Percentiles rank a stretch among this genome's conserved stretches.
These are phyloP conservation scores for Cutaneotrichosporon spelunceum DNA, from an alignment of 1,284 basidiomycete species.

Conservation along the genomic window DNA sequence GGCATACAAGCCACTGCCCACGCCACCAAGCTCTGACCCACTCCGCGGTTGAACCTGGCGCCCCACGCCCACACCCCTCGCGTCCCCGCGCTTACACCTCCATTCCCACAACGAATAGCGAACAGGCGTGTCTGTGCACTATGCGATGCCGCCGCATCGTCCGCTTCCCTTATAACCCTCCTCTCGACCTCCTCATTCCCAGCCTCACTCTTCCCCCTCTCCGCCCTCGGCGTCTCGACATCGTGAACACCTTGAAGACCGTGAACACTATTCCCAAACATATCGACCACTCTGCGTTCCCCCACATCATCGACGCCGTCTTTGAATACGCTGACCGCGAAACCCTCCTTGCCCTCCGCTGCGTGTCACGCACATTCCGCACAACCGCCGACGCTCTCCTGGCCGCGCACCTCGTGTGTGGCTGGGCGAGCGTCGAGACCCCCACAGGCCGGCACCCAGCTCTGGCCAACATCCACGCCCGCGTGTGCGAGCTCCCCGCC, in stretches of 20 bases:
- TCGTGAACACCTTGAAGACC: not conserved
- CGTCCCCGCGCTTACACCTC: not conserved
- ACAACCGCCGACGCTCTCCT: conserved; percentile 4
- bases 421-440: conserved; percentile 1
- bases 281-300: conserved; percentile 8
- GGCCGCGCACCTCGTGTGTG: conserved; percentile 3
- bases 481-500: not conserved
- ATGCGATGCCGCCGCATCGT: not conserved
- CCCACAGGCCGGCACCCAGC: not conserved
- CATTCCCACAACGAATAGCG: not conserved
- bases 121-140: not conserved
- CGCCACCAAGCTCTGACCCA: not conserved
- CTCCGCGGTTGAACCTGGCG: not conserved
- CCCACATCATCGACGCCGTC: conserved; percentile 9
- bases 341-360: conserved; percentile 1
- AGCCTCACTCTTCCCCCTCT: not conserved
- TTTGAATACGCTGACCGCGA: conserved; percentile 1
- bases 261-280: not conserved
- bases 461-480: not conserved
- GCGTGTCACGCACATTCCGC: conserved; percentile 6
- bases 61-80: not conserved
- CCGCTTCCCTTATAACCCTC: not conserved
- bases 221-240: not conserved
- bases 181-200: not conserved
- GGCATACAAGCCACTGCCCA: not conserved